phyloP scores from a whole-genome alignment of 352 stramenopile genomes.

The Pythium sp. region DNA sequence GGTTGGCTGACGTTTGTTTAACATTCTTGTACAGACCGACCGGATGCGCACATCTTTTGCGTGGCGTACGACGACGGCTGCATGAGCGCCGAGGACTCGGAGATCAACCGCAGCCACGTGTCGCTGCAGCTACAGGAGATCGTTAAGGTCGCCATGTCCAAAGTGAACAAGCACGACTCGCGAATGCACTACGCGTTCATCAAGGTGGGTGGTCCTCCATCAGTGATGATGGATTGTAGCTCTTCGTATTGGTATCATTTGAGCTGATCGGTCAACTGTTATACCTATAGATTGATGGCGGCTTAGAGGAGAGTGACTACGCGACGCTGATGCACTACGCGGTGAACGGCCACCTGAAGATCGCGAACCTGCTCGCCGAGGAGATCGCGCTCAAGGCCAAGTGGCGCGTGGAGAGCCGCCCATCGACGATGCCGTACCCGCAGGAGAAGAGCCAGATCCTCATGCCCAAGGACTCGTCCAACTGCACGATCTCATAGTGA shows the following conservation, averaged over 20 bases:
- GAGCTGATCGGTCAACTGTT: not conserved
- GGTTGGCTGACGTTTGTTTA: not conserved
- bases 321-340: constrained; percentile 82
- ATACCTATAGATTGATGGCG: constrained; percentile 52
- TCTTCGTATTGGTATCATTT: not conserved
- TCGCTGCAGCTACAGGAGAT: constrained; percentile 84
- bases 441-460: constrained; percentile 79
- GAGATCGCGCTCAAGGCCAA: constrained; percentile 69
- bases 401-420: constrained; percentile 52
- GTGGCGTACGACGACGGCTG: constrained; percentile 84
- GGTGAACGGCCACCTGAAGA: constrained; percentile 83
- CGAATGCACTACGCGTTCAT: constrained; percentile 84
- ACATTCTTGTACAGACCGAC: constrained; percentile 43
- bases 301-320: constrained; percentile 64
- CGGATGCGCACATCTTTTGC: constrained; percentile 82
- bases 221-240: not conserved
- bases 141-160: constrained; percentile 80
- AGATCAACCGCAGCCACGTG: constrained; percentile 72
- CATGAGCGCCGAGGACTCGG: constrained; percentile 74
- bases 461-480: constrained; percentile 47
- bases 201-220: constrained; percentile 34
- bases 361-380: constrained; percentile 63
- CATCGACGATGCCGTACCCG: constrained; percentile 72
- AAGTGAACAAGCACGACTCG: constrained; percentile 70
- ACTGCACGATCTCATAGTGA: constrained; percentile 15